A percentile compares a stretch with the other conserved stretches of the same genome.
Evolutionary conservation across 164 flowering plant species (phyloP).

Genomic region (Annona squamosa): DNA sequence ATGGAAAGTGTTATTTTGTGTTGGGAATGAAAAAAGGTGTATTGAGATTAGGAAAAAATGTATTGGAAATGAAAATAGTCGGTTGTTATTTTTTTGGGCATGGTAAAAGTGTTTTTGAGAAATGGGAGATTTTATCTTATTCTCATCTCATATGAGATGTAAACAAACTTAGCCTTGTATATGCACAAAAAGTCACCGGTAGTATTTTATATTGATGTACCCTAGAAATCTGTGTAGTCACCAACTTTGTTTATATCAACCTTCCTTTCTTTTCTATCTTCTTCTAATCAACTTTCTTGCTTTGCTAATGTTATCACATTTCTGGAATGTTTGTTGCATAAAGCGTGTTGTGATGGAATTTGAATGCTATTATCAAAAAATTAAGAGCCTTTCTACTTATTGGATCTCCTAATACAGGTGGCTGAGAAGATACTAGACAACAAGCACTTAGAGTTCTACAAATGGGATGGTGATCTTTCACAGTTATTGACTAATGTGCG

Average conservation of each 20-base stretch:
- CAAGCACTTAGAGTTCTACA: conserved; percentile 87
- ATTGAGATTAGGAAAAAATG: too few relatives aligned
- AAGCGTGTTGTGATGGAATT: not conserved
- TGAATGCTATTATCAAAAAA: not conserved
- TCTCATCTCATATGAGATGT: not conserved
- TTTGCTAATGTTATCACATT: not conserved
- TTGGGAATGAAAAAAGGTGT: too few relatives aligned
- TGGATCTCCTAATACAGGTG: conserved; percentile 33
- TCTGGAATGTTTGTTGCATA: not conserved
- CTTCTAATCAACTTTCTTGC: not conserved
- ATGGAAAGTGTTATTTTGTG: too few relatives aligned
- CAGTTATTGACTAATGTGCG: conserved; percentile 76
- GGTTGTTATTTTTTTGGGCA: too few relatives aligned
- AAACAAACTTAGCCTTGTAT: not conserved
- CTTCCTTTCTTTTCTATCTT: too few relatives aligned
- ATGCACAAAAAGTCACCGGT: not conserved
- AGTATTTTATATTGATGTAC: not conserved
- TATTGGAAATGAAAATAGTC: too few relatives aligned
- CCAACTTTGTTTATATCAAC: too few relatives aligned
- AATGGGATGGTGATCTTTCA: conserved; percentile 89
- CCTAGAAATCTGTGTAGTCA: too few relatives aligned
- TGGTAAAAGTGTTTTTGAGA: not conserved
- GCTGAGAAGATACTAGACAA: conserved; percentile 70
- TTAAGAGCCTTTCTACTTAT: not conserved
- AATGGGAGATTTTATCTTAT: not conserved